These are phyloP conservation scores for Beauveria bassiana DNA, from an alignment of 2,329 filamentous ascomycete species.

Conservation along the genomic window DNA sequence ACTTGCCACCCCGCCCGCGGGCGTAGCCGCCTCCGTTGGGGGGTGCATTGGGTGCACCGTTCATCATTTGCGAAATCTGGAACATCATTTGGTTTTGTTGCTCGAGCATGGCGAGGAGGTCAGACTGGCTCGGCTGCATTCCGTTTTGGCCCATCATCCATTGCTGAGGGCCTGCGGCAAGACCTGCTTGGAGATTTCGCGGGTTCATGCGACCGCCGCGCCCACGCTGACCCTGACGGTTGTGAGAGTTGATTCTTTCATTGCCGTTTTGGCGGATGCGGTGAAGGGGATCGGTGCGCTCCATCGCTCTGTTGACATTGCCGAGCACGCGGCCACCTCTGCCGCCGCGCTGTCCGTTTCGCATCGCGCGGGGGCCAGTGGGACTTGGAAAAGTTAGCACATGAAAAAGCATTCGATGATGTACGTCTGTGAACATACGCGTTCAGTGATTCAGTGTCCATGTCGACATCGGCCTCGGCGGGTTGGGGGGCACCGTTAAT, in stretches of 20 bases:
- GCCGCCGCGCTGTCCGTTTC: slow-evolving; percentile 57
- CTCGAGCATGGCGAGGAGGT: slow-evolving; percentile 70
- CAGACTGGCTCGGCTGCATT: slow-evolving; percentile 38
- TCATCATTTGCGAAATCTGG: slow-evolving; percentile 58
- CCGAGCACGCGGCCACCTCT: slow-evolving; percentile 79
- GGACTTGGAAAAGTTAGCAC: slow-evolving; percentile 55
- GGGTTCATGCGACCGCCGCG: slow-evolving; percentile 44
- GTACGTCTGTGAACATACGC: slow-evolving; percentile 41
- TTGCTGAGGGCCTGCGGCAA: slow-evolving; percentile 30
- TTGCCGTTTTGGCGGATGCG: slow-evolving; percentile 66
- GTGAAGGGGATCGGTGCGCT: slow-evolving; percentile 72
- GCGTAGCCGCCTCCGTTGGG: slow-evolving; percentile 32
- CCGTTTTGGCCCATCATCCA: slow-evolving; percentile 37
- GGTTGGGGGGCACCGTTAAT: slow-evolving; percentile 40
- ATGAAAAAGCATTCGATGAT: no score
- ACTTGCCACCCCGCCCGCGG: slow-evolving; percentile 40
- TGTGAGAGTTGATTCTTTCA: slow-evolving; percentile 75
- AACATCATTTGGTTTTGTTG: slow-evolving; percentile 84
- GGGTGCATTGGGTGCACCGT: slow-evolving; percentile 52
- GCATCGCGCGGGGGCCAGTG: slow-evolving; percentile 92
- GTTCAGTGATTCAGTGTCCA: slow-evolving; percentile 62
- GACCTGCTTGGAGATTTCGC: slow-evolving; percentile 43
- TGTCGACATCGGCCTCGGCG: slow-evolving; percentile 30
- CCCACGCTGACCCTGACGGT: slow-evolving; percentile 50
- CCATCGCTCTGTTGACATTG: slow-evolving; percentile 76